Base-by-base conservation (phyloP, 495 filamentous ascomycete species). In the Penicillium canariense region DNA sequence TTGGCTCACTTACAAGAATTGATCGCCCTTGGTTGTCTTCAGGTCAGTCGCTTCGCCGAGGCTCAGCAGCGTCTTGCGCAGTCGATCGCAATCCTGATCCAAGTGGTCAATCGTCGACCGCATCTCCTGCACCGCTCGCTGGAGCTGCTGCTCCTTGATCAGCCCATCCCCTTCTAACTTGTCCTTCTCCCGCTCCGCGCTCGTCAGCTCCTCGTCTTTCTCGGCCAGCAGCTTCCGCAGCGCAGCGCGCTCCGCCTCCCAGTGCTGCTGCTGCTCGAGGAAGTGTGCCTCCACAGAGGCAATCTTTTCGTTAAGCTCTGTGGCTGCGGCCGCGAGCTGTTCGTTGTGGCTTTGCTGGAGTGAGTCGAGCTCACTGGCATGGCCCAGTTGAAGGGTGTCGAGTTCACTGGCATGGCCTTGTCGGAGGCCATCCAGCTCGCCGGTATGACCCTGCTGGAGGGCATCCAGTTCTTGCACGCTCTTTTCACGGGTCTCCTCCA, bases 31-130 rank as follows among this genome's bases (percentile, higher is more conserved):
- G 39, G 71, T 70, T 53, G 75, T 79, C 61, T 81, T 82, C 38
- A 84, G 75, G 62, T 85, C 83, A 48, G 77, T 79, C 38, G 80
- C 77, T 58, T 85, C 81, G 32, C 81, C 82, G 36, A 84, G 77
- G 42, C 76, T 79, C 54, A 80, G 75, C 4, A 83, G 68, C 40
- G 82, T 76, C 66, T 82, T 83, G 52, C 79, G 74, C 59, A 87
- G 60, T 38, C 77, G 79, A 35, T 73, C 77, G 56, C 82, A 82
- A 55, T 87, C 84, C 10, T 68, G 66, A 32, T 77, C 77, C 47
- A 86, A 58, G 56, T 75, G 76, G 36, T 73, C 73, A 14, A 81
- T 80, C 14, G 81, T 79, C 30, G 63, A 68, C 49, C 74, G 75
- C 63, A 85, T 79, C 38, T 77, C 72, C 20, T 75, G 69, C 32